A percentile compares a stretch with the other conserved stretches of the same genome.
Conservation (phyloP, 1,139 yeast genomes). For the Geotrichum fermentans region DNA sequence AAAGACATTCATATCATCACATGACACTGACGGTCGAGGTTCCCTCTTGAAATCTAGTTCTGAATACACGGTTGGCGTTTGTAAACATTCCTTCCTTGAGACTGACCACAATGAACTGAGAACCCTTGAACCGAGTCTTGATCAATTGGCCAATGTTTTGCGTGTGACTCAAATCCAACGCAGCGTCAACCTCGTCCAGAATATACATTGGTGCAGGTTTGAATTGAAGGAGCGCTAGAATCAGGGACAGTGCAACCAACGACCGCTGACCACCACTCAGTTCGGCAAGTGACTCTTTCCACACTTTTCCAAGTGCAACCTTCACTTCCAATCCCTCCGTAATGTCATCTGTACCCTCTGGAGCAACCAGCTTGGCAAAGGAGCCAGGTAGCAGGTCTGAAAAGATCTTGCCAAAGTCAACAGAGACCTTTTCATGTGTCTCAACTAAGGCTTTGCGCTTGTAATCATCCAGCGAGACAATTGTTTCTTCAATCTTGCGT, state of each 20-base stretch:
- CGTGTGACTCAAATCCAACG: constrained; percentile 92
- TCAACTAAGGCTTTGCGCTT: constrained; percentile 76
- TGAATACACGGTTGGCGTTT: constrained; percentile 89
- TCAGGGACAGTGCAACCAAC: constrained; percentile 81
- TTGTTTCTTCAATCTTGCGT: constrained; percentile 81
- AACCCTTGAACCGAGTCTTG: constrained; percentile 88
- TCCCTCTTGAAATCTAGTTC: constrained; percentile 94
- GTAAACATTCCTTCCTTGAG: constrained; percentile 98
- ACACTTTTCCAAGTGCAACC: constrained; percentile 83
- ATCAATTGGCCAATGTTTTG: constrained; percentile 96
- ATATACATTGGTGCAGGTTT: constrained; percentile 99
- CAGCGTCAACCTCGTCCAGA: constrained; percentile 96
- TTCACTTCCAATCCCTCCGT: constrained; percentile 89
- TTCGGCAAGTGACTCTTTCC: constrained; percentile 96
- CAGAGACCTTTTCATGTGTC: constrained; percentile 74
- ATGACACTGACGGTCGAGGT: constrained; percentile 68
- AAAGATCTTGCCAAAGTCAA: constrained; percentile 88
- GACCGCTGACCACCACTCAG: constrained; percentile 97
- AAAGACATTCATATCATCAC: constrained; percentile 4
- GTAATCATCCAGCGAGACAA: constrained; percentile 78
- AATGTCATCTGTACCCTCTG: constrained; percentile 64
- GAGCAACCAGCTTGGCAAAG: constrained; percentile 81
- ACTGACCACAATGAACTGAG: constrained; percentile 94
- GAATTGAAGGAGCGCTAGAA: constrained; percentile 84
- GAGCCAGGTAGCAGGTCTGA: constrained; percentile 86